These are phyloP conservation scores for Leishmania turanica DNA, from an alignment of 208 protist genomes.

Conservation along the genomic window DNA sequence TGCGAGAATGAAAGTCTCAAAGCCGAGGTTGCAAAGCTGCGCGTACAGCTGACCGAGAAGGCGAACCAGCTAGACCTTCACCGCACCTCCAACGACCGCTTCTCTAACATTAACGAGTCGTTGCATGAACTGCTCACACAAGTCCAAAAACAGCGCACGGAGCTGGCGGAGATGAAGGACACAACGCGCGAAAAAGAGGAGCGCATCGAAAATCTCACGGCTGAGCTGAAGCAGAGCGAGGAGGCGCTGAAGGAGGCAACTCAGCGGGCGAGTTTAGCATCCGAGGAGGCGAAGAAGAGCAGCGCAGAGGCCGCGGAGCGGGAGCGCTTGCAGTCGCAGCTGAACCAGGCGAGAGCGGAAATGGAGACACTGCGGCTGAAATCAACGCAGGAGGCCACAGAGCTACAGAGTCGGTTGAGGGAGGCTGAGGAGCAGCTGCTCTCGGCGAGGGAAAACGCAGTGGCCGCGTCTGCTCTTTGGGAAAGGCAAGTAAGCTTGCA, in stretches of 20 bases:
- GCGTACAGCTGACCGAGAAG: constrained; percentile 55
- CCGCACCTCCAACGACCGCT: constrained; percentile 36
- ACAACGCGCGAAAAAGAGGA: constrained; percentile 32
- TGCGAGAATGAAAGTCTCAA: constrained; percentile 38
- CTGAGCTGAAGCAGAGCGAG: constrained; percentile 27
- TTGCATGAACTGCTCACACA: constrained; percentile 36
- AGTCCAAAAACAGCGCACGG: constrained; percentile 32
- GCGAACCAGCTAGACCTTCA: constrained; percentile 42
- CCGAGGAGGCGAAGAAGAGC: not conserved
- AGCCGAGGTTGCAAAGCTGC: constrained; percentile 20
- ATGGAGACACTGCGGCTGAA: constrained; percentile 13
- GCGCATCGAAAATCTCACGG: constrained; percentile 30
- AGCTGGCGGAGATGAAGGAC: constrained; percentile 39
- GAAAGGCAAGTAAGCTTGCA: constrained; percentile 13
- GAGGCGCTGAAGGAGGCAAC: constrained; percentile 10
- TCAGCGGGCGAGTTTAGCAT: constrained; percentile 1
- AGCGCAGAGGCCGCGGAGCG: constrained; percentile 1
- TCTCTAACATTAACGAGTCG: constrained; percentile 51
- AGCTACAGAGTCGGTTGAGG: constrained; percentile 10
- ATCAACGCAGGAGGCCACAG: constrained; percentile 13
- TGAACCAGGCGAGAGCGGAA: constrained; percentile 16
- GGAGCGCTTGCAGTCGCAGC: constrained; percentile 5
- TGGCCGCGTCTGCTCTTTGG: constrained; percentile 20
- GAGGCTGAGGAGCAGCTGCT: constrained; percentile 24
- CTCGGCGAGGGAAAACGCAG: constrained; percentile 24